Evolutionary conservation across 1,284 basidiomycete genomes (phyloP), one percentile per base, ranked within the genome.

Genomic region (Leccinum pachyderme): DNA sequence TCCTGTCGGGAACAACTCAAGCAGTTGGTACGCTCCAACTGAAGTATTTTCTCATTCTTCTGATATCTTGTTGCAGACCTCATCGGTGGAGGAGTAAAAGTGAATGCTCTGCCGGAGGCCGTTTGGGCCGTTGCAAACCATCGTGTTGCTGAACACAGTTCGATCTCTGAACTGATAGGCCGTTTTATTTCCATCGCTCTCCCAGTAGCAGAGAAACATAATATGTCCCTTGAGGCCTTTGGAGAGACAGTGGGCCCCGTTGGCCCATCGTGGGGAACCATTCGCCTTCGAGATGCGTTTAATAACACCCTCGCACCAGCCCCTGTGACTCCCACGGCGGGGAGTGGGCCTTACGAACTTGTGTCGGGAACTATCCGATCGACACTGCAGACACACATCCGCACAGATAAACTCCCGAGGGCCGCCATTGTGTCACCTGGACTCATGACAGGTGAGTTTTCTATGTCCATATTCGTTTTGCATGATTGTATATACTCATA

Each of bases 291-390:
- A 24, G 66, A 81, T 50, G 74, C 77, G 0, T 80, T 73, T 54
- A 68, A 68, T 12, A 69, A 67, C 4, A 70, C 71, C 24, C 69
- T 81, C 12, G 76, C 78, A 52, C 79, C 82, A 11, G 77, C 81
- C 2, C 81, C 81, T 1, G 70, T 78, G 18, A 78, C 82, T 2
- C 79, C 81, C 0, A 75, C 73, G 4, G 62, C 64, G 2, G 64
- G 67, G 4, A 72, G 73, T 11, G 69, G 70, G 2, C 71, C 76
- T 11, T 86, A 75, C 60, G 66, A 71, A 18, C 59, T 84, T 11
- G 67, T 83, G n/a, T 75, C 76, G 8, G 78, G 77, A 2, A 80
- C 76, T 1, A 79, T 83, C 56, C 71, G 74, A 44, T 70, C 73
- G 2, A 72, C 73, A 4, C 49, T 68, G 22, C 52, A 59, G 50